A percentile compares a stretch with the other conserved stretches of the same genome.
Evolutionary conservation across 371 early-diverging fungal genomes (phyloP).

Genomic region (Funneliformis caledonium): DNA sequence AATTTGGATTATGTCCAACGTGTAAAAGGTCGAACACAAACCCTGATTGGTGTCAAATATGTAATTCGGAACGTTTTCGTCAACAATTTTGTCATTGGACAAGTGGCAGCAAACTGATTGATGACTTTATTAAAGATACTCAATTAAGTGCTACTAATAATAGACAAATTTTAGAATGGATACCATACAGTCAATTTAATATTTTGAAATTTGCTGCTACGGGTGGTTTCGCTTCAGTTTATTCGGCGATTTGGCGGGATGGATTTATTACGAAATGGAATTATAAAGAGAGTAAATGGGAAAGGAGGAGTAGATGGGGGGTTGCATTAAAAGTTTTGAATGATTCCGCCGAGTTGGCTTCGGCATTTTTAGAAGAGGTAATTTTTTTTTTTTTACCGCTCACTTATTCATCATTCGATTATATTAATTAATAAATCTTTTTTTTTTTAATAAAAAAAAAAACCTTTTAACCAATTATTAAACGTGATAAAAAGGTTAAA

Average conservation of each 20-base stretch:
- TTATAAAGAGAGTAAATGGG: neutral
- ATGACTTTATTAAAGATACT: constrained; percentile 6
- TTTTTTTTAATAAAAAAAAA: neutral
- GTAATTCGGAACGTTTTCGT: constrained; percentile 11
- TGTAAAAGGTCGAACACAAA: constrained; percentile 6
- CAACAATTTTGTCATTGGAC: constrained; percentile 29
- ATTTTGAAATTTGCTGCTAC: neutral
- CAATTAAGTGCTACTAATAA: constrained; percentile 7
- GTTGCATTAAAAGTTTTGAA: constrained; percentile 32
- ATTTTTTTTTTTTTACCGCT: neutral
- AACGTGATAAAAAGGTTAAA: neutral
- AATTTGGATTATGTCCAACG: constrained; percentile 15
- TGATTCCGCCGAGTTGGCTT: neutral
- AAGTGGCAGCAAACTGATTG: constrained; percentile 17
- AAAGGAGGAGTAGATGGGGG: neutral
- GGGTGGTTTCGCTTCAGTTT: constrained; percentile 33
- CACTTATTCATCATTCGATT: neutral
- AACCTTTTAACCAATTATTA: neutral
- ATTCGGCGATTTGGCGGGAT: constrained; percentile 36
- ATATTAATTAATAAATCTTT: neutral
- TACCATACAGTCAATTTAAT: constrained; percentile 22
- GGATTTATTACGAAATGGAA: constrained; percentile 19
- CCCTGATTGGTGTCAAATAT: constrained; percentile 21
- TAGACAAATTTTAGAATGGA: constrained; percentile 29
- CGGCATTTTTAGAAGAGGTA: constrained; percentile 19